Percentiles rank a stretch among this genome's conserved stretches.
These are phyloP conservation scores for Trichoderma virens DNA, from an alignment of 495 filamentous ascomycete genomes.

Conservation along the genomic window DNA sequence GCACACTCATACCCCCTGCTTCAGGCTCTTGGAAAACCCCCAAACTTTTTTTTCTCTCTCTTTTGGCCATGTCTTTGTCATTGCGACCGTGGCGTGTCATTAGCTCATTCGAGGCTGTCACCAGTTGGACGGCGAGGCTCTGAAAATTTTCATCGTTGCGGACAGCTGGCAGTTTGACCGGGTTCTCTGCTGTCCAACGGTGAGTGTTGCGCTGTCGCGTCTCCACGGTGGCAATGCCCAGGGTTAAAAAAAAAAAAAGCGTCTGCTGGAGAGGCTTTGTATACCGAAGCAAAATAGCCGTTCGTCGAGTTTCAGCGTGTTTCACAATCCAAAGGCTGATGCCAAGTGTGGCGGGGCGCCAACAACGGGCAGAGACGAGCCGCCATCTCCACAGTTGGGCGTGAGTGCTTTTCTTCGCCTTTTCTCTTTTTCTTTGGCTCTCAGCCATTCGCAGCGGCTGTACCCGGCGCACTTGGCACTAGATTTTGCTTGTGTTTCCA, in stretches of 20 bases:
- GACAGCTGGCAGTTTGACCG: neutral
- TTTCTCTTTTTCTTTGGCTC: neutral
- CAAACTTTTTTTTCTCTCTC: too few relatives aligned
- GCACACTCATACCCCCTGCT: neutral
- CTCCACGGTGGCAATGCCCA: constrained; percentile 1
- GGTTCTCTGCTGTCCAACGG: neutral
- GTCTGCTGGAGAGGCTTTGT: neutral
- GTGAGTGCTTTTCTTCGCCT: neutral
- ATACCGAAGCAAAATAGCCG: too few relatives aligned
- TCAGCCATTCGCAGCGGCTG: neutral
- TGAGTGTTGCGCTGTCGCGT: neutral
- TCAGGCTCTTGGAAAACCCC: too few relatives aligned
- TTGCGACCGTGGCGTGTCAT: neutral
- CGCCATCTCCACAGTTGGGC: constrained; percentile 6
- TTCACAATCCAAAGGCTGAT: neutral
- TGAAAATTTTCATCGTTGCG: neutral
- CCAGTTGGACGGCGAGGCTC: neutral
- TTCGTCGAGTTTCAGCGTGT: constrained; percentile 8
- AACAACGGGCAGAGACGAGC: constrained; percentile 7
- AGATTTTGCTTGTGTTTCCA: neutral
- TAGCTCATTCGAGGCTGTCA: neutral
- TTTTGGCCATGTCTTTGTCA: too few relatives aligned
- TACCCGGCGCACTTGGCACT: neutral
- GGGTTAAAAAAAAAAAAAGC: neutral
- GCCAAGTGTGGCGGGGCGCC: neutral